Evolutionary conservation across 1,139 yeast species (phyloP).

Genomic region (Geotrichum candidum): DNA sequence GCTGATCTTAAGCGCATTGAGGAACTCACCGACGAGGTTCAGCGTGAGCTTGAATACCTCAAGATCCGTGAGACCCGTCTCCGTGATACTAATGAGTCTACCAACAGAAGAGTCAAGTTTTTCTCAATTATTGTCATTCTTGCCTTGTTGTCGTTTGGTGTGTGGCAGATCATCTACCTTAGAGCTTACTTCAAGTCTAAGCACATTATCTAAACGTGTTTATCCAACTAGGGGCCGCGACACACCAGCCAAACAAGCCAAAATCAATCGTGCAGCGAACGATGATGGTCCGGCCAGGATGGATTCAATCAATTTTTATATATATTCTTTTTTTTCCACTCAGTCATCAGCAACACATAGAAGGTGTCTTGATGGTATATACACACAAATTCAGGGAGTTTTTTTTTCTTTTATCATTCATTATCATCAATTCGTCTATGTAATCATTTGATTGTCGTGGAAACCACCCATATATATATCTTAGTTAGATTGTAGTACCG

Average conservation of each 20-base stretch:
- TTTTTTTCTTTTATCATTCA: neutral
- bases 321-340: too few species aligned
- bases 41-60: conserved; percentile 71
- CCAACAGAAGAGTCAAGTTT: conserved; percentile 73
- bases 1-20: conserved; percentile 78
- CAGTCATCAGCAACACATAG: neutral
- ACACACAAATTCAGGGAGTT: neutral
- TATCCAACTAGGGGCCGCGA: neutral
- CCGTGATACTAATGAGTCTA: conserved; percentile 95
- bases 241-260: neutral
- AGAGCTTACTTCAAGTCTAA: conserved; percentile 91
- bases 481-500: neutral
- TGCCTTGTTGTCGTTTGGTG: conserved; percentile 71
- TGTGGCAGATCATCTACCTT: conserved; percentile 87
- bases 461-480: too few species aligned
- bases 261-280: neutral
- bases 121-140: conserved; percentile 67
- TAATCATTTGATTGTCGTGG: neutral
- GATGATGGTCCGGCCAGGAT: too few species aligned
- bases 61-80: conserved; percentile 82
- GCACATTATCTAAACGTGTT: conserved; percentile 61
- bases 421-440: neutral
- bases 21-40: conserved; percentile 76
- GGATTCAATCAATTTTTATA: too few species aligned
- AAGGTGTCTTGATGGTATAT: neutral